Base-by-base conservation (phyloP, 139 green algal species). In the Pycnococcus provasolii region DNA sequence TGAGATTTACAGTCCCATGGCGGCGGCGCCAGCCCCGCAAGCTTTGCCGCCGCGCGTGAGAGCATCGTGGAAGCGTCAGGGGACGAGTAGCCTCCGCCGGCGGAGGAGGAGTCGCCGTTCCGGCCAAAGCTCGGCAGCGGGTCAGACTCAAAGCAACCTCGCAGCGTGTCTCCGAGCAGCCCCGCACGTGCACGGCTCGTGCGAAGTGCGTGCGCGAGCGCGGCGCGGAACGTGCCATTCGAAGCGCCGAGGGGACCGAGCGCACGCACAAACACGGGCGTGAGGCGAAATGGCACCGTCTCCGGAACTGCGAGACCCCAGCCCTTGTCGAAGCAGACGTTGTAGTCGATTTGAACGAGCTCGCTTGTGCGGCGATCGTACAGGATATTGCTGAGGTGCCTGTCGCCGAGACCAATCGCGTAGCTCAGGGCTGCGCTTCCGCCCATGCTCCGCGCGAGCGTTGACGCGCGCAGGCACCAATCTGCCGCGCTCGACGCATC, bases 301-400 rank as follows among this genome's bases (percentile, higher is more conserved):
- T 96, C 90, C 0, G 90, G 90, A 54, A 96, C 84, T 11, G 52
- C 52, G 43, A 81, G 58, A 50, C 11, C 45, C 26, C 41, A 45
- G 83, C 90, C 79, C 80, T 87, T 68, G 26, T 91, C 83, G 53
- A 90, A 90, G 0, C 83, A 51, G 0, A 90, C 71, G 42, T 79
- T 82, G 71, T 83, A 88, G 77, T 90, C 84, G 51, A 90, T 85
- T 62, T 90, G 84, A 37, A 91, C 63, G 4, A 90, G 42, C 15
- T 66, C 58, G 6, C 65, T 70, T 41, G 61, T 68, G 69, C 52
- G 42, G 9, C 67, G 65, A 64, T 96, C 79, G 15, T 98, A 66
- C 62, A 98, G 84, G 45, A 98, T 94, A 80, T 98, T 98, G 73
- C 77, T 75, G 8, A 59, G 72, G 81, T 98, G 92, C 1, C 92